Conservation (phyloP, 345 rosid species). For the Pistacia vera region DNA sequence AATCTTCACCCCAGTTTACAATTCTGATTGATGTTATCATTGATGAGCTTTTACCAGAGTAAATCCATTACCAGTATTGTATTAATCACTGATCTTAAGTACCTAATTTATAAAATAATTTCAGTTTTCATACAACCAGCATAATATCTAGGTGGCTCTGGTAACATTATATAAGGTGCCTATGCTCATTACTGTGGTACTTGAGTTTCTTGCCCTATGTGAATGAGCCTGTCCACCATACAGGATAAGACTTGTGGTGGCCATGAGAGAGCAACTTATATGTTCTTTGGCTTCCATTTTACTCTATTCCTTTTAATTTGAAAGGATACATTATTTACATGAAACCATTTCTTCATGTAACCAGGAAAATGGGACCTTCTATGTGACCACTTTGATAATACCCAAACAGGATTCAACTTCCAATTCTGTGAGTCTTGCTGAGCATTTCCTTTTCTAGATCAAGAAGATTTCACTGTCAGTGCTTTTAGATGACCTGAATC, state of each 20-base stretch:
- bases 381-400: constrained; percentile 86
- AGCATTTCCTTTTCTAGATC: constrained; percentile 19
- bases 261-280: not conserved
- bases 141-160: not conserved
- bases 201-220: not conserved
- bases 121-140: not conserved
- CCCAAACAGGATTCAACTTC: constrained; percentile 93
- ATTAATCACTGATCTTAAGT: not conserved
- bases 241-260: not conserved
- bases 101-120: not conserved
- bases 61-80: not conserved
- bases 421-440: constrained; percentile 64
- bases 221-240: not conserved
- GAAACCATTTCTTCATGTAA: constrained; percentile 10
- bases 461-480: constrained; percentile 12
- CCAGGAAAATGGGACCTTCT: constrained; percentile 72
- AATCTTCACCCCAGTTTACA: no score
- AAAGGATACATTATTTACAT: constrained; percentile 3
- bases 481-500: not conserved
- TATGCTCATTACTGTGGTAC: not conserved
- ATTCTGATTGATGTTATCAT: not conserved
- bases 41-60: not conserved
- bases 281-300: not conserved
- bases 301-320: not conserved
- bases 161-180: not conserved